Base-by-base conservation (phyloP, 1,139 yeast species). In the Tardiomyces digboiensis region DNA sequence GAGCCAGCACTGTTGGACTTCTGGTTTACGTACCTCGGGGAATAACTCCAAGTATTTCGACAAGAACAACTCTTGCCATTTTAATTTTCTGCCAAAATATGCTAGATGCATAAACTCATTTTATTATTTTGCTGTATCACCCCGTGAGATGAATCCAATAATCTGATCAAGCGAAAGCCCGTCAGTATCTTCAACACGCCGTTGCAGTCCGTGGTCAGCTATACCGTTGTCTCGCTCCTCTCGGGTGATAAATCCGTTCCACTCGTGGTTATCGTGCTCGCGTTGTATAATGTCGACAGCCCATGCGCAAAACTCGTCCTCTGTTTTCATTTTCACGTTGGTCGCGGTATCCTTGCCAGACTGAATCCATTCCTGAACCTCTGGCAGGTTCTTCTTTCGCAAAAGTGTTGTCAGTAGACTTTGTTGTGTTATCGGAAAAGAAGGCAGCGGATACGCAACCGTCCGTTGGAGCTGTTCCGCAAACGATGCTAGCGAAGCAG, bases 341-440 rank as follows among this genome's bases (percentile, higher is more conserved):
- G 64, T 48, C n/a, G 72, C 70, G 19, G 65, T 60, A 19, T 67
- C 70, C 20, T 68, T 64, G 1, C 91, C 88, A 18, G 70, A 69
- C 16, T 72, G 72, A 14, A 87, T 76, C 97, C 97, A 88, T 40
- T 79, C 85, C 45, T 81, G 87, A 1, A 89, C 95, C 53, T 88
- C 97, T 0, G 97, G 97, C 13, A 85, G 68, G 42, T 84, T 81
- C 60, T 89, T 89, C 61, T 88, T 91, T 46, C 97, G 72, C 49
- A 91, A 65, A 50, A 91, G 68, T 0, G 97, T 87, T 1, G 94
- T 83, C 45, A 89, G 67, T 41, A 89, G 68, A 57, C 84, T 89
- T 50, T 86, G 91, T 39, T 85, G 83, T 1, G 86, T 75, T 0
- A 94, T 78, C 2, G 97, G 97, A 59, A 89, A 91, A 21, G 73